Evolutionary conservation across 2,329 filamentous ascomycete species (phyloP).

Genomic region (Epichloe aotearoae): DNA sequence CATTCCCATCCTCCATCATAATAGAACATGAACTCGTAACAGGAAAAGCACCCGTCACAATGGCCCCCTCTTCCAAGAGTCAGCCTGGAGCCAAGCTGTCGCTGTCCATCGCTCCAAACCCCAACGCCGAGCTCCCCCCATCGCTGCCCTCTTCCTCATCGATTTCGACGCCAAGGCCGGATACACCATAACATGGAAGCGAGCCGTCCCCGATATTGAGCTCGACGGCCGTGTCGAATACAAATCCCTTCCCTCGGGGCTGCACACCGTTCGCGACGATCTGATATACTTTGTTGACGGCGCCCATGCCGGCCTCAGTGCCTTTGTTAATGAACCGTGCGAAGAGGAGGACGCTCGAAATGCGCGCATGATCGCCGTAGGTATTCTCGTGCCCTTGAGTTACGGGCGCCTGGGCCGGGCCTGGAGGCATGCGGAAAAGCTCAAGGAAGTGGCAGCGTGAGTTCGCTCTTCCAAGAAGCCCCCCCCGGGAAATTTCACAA

Average conservation of each 20-base stretch:
- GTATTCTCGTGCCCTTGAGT: conserved; percentile 73
- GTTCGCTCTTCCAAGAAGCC: conserved; percentile 9
- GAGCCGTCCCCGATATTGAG: conserved; percentile 51
- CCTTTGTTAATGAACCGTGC: conserved; percentile 75
- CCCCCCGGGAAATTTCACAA: no score
- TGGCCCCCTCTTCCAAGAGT: conserved; percentile 27
- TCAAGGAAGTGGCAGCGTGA: conserved; percentile 64
- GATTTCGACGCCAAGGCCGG: conserved; percentile 87
- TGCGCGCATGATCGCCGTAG: conserved; percentile 86
- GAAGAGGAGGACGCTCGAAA: conserved; percentile 65
- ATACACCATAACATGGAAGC: conserved; percentile 85
- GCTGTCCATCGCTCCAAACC: conserved; percentile 14
- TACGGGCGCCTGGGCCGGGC: conserved; percentile 74
- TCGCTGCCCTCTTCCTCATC: conserved; percentile 77
- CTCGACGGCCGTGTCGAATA: conserved; percentile 87
- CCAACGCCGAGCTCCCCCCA: conserved; percentile 19
- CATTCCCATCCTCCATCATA: neutral
- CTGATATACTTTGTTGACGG: conserved; percentile 81
- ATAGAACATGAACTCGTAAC: neutral
- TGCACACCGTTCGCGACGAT: conserved; percentile 80
- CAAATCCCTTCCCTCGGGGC: conserved; percentile 85
- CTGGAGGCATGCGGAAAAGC: conserved; percentile 70
- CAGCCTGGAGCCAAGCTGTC: conserved; percentile 23
- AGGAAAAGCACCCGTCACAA: conserved; percentile 11
- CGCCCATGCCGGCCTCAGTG: conserved; percentile 74